Conservation (phyloP, 2,329 filamentous ascomycete species). For the Pseudocercospora fijiensis region DNA sequence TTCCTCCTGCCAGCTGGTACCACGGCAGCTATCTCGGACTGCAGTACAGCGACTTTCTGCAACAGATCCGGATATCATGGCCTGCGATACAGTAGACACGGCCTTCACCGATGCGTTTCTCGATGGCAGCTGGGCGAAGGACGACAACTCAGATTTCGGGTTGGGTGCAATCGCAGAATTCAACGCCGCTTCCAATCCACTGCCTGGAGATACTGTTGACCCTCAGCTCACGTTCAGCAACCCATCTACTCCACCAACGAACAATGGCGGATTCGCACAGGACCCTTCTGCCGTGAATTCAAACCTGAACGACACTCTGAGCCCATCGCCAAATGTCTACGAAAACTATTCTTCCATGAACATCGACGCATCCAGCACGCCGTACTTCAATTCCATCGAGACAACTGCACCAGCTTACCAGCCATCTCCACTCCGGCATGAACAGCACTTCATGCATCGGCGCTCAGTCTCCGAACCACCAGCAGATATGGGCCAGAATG, state of each 20-base stretch:
- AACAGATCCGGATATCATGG: slow-evolving; percentile 15
- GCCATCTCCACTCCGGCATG: slow-evolving; percentile 15
- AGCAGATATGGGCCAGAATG: slow-evolving; percentile 16
- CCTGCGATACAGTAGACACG: slow-evolving; percentile 22
- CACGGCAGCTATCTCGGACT: slow-evolving; percentile 16
- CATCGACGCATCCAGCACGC: slow-evolving; percentile 15
- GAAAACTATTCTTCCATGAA: slow-evolving; percentile 21
- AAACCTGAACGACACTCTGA: slow-evolving; percentile 19
- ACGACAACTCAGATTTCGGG: slow-evolving; percentile 9
- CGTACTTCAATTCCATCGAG: slow-evolving; percentile 30
- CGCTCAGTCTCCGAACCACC: slow-evolving; percentile 33
- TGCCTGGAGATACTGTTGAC: slow-evolving; percentile 15
- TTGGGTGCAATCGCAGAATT: slow-evolving; percentile 24
- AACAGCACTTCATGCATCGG: slow-evolving; percentile 23
- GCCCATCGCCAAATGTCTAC: slow-evolving; percentile 14
- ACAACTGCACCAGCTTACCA: slow-evolving; percentile 14
- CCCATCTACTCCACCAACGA: slow-evolving; percentile 5
- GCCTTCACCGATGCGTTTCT: slow-evolving; percentile 22
- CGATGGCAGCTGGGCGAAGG: slow-evolving; percentile 19
- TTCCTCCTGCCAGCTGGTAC: slow-evolving; percentile 21
- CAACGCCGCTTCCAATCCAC: slow-evolving; percentile 21
- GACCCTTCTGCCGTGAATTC: not conserved
- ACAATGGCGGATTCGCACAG: slow-evolving; percentile 9
- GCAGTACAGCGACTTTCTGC: not conserved
- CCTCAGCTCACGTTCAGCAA: slow-evolving; percentile 20